These are phyloP conservation scores for Colletotrichum phormii DNA, from an alignment of 2,329 filamentous ascomycete species.

Conservation along the genomic window DNA sequence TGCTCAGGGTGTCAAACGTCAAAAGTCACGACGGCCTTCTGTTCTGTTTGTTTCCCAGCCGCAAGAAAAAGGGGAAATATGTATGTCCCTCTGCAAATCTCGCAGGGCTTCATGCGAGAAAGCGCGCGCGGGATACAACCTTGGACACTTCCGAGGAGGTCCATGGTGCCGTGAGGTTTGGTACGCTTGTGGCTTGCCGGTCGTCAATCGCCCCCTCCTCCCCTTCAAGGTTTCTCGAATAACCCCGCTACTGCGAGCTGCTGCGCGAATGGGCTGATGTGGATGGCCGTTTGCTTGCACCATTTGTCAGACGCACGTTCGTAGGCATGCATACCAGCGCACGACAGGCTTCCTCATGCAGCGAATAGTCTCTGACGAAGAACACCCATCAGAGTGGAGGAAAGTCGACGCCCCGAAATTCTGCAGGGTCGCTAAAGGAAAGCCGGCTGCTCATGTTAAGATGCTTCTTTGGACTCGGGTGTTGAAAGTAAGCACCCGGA, in stretches of 20 bases:
- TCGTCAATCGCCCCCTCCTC: background rate
- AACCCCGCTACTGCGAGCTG: conserved; percentile 13
- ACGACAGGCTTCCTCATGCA: conserved; percentile 10
- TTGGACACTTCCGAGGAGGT: background rate
- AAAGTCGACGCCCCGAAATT: background rate
- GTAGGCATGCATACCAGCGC: conserved; percentile 5
- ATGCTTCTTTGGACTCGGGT: background rate
- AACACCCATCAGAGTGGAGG: conserved; percentile 15
- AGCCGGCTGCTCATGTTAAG: background rate
- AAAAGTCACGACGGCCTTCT: background rate
- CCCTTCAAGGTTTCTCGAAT: background rate
- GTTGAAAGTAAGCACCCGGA: background rate
- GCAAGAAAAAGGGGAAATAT: background rate
- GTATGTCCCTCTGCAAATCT: background rate
- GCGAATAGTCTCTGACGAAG: conserved; percentile 6
- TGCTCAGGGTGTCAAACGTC: background rate
- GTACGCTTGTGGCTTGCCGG: too few species aligned
- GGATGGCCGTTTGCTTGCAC: background rate
- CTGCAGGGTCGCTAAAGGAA: conserved; percentile 10
- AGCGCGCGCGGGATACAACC: background rate
- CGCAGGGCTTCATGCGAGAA: background rate
- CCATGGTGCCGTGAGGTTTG: background rate
- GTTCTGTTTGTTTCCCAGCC: too few species aligned
- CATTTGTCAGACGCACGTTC: conserved; percentile 17
- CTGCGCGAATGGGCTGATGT: conserved; percentile 27